Evolutionary conservation across 768 basidiomycete species (phyloP).

Genomic region (Rubroboletus satanas): DNA sequence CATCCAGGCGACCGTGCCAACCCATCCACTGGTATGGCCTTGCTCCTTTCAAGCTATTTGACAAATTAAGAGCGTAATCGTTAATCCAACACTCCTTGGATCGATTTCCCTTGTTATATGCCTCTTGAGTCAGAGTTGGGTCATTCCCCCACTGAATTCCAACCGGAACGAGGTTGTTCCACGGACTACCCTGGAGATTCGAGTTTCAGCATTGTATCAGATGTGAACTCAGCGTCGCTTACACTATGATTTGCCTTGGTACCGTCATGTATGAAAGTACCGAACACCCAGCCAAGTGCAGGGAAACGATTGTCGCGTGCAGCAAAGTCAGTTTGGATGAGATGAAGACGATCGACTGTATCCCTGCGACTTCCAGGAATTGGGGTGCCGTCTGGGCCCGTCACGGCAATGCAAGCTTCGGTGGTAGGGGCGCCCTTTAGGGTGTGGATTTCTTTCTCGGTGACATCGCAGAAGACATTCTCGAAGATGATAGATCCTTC

Average conservation of each 20-base stretch:
- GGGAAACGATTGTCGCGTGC: neutral
- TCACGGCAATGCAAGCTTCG: neutral
- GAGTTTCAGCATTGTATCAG: neutral
- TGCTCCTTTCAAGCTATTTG: neutral
- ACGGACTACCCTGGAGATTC: neutral
- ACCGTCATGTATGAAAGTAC: neutral
- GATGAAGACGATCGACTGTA: neutral
- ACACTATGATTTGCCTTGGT: neutral
- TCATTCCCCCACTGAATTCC: constrained; percentile 6
- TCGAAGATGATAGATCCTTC: neutral
- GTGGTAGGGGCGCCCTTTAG: neutral
- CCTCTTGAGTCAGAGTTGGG: neutral
- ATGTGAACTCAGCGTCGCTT: neutral
- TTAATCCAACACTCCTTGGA: neutral
- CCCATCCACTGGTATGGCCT: neutral
- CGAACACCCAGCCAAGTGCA: neutral
- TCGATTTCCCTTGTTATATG: neutral
- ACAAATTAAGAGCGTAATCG: neutral
- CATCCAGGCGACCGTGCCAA: neutral
- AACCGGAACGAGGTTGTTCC: neutral
- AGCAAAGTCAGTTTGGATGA: neutral
- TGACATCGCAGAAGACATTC: neutral
- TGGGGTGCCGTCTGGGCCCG: neutral
- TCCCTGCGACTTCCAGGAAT: neutral
- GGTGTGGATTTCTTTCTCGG: neutral